These are phyloP conservation scores for Galerina marginata DNA, from an alignment of 768 basidiomycete species.

Conservation along the genomic window DNA sequence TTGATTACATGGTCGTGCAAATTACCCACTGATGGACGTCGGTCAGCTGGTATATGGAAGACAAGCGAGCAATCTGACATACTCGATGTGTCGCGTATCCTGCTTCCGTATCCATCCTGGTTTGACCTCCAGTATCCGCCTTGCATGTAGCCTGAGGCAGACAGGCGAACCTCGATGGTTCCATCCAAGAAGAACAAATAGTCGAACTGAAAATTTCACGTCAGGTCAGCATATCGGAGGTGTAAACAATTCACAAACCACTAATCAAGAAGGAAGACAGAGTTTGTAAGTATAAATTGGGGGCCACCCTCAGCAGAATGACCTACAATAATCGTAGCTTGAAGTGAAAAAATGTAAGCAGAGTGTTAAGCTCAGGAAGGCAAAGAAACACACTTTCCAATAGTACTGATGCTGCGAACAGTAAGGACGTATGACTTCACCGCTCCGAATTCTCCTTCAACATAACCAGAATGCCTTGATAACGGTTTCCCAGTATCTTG, in stretches of 20 bases:
- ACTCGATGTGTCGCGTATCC: constrained; percentile 63
- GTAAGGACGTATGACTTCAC: constrained; percentile 64
- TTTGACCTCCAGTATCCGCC: constrained; percentile 61
- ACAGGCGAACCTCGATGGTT: constrained; percentile 69
- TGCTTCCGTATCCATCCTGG: constrained; percentile 57
- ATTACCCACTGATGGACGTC: constrained; percentile 53
- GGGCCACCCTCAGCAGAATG: not conserved
- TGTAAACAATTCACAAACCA: constrained; percentile 28
- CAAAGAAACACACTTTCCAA: constrained; percentile 58
- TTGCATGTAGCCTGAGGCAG: constrained; percentile 73
- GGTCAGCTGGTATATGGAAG: not conserved
- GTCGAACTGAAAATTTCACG: constrained; percentile 49
- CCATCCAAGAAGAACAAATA: constrained; percentile 72
- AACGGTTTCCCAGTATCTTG: constrained; percentile 63
- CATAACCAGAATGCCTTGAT: constrained; percentile 59
- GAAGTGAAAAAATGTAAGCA: not conserved
- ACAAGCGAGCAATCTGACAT: constrained; percentile 21
- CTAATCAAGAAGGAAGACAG: constrained; percentile 20
- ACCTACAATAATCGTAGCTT: constrained; percentile 62
- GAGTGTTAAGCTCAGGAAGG: not conserved
- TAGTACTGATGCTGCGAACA: constrained; percentile 61
- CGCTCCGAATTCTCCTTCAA: constrained; percentile 61
- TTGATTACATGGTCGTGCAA: constrained; percentile 74
- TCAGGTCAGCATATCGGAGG: not conserved
- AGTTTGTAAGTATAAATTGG: not conserved